These are phyloP conservation scores for Firmiana major DNA, from an alignment of 345 rosid species.

Conservation along the genomic window DNA sequence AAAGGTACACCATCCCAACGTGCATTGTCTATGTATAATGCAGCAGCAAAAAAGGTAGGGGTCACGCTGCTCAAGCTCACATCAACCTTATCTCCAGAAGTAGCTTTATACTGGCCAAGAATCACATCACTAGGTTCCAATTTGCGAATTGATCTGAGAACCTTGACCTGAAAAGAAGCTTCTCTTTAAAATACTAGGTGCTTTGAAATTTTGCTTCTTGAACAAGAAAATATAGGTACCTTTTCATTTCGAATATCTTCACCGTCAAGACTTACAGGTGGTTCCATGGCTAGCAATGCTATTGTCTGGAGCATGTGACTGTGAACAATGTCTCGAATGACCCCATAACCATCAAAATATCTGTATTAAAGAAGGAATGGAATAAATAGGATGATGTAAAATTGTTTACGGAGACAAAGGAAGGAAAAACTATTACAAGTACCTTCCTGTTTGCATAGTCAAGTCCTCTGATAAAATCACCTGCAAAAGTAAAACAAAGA, in stretches of 20 bases:
- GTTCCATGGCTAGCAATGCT: conserved; percentile 82
- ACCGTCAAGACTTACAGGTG: conserved; percentile 74
- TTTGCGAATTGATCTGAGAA: conserved; percentile 57
- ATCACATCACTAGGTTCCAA: conserved; percentile 52
- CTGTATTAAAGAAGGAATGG: conserved; percentile 26
- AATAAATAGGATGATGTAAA: conserved; percentile 3
- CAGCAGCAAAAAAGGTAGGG: conserved; percentile 68
- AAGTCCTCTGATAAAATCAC: conserved; percentile 62
- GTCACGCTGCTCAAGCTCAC: conserved; percentile 35
- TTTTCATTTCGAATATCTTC: conserved; percentile 82
- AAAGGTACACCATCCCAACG: conserved; percentile 91
- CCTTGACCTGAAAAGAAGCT: conserved; percentile 55
- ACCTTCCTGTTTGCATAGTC: conserved; percentile 47
- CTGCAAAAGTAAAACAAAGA: conserved; percentile 35
- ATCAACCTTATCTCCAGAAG: conserved; percentile 37
- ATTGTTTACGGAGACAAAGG: background rate
- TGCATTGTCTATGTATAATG: conserved; percentile 71
- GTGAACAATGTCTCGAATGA: conserved; percentile 61
- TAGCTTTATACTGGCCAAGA: conserved; percentile 71
- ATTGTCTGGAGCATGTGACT: conserved; percentile 76
- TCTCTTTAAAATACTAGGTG: background rate
- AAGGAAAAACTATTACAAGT: background rate
- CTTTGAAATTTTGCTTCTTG: background rate
- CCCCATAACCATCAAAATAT: conserved; percentile 79
- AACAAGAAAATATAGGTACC: conserved; percentile 28